Base-by-base conservation (phyloP, 202 grass and related monocot genomes). In the Sporobolus alterniflorus region DNA sequence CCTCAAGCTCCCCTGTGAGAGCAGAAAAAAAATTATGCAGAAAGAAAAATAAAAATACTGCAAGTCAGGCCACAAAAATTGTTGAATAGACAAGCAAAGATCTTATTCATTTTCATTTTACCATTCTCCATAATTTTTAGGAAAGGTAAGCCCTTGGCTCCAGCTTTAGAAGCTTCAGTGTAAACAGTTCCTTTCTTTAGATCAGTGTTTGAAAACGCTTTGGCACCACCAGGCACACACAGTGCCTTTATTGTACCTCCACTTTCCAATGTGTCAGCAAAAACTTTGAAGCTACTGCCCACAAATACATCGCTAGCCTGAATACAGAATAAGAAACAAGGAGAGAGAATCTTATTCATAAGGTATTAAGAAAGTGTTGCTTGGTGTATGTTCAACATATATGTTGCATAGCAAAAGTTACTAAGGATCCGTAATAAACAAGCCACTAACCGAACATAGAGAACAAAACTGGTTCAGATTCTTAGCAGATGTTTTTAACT, bases 121-220 rank as follows among this genome's bases (percentile, higher is more conserved):
- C 96, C 96, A 50, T 89, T 92, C 39, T 96, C 92, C 79, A 90
- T 87, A 85, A 92, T 76, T 79, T 98, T 98, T 73, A 98, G 85
- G 85, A 98, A 98, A 87, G 96, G 96, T 50, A 98, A 77, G 42
- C 93, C 96, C 84, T 96, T 98, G 17, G 96, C 96, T 80, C 96
- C 93, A 90, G 89, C 72, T 87, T 96, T 98, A 77, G 90, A 93
- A 85, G 93, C 93, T 82, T 94, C 87, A 80, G 65, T 81, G 70
- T 94, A 96, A 56, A 98, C 76, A 85, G 87, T 83, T 78, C 96
- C 96, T 77, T 95, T 98, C 78, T 98, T 98, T 25, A 96, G 85
- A 48, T 92, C 87, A 75, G 96, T 98, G 83, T 98, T 98, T 80
- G 96, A 96, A 92, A 93, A 98, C 47, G 75, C 92, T 64, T 85